These are phyloP conservation scores for Leccinum disarticulatum DNA, from an alignment of 768 basidiomycete genomes.

Conservation along the genomic window DNA sequence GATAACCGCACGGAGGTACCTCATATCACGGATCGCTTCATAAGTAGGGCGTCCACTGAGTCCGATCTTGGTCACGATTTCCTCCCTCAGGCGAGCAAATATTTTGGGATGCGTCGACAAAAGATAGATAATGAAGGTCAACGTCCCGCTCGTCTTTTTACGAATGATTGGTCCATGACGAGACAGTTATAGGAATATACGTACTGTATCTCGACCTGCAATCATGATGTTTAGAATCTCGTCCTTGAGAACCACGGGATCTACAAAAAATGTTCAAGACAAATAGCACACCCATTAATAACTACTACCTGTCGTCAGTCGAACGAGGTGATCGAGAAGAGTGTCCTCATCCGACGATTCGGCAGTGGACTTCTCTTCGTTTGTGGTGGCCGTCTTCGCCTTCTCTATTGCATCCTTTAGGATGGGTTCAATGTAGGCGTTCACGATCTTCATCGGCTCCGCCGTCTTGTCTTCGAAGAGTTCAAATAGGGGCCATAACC, in stretches of 20 bases:
- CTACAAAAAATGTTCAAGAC: conserved; percentile 12
- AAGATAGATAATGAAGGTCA: conserved; percentile 41
- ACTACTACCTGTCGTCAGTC: conserved; percentile 42
- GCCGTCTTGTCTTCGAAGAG: conserved; percentile 46
- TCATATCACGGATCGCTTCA: conserved; percentile 60
- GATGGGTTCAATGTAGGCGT: conserved; percentile 51
- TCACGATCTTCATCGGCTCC: conserved; percentile 52
- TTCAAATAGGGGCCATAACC: conserved; percentile 56
- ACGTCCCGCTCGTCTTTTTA: conserved; percentile 40
- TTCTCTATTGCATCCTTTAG: conserved; percentile 43
- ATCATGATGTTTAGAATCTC: conserved; percentile 37
- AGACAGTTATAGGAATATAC: neutral
- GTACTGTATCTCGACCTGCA: conserved; percentile 32
- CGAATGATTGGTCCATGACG: neutral
- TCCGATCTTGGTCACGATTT: conserved; percentile 55
- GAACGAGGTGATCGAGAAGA: conserved; percentile 56
- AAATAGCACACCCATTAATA: conserved; percentile 21
- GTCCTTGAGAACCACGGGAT: conserved; percentile 30
- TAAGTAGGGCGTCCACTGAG: conserved; percentile 46
- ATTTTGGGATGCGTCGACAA: conserved; percentile 53
- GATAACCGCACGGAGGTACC: conserved; percentile 61
- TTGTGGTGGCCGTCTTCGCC: conserved; percentile 28
- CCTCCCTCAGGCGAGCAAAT: conserved; percentile 48
- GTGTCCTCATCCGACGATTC: conserved; percentile 45
- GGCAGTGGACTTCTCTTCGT: conserved; percentile 24